phyloP scores from a whole-genome alignment of 768 basidiomycete genomes.

The Udeniomyces megalosporus region DNA sequence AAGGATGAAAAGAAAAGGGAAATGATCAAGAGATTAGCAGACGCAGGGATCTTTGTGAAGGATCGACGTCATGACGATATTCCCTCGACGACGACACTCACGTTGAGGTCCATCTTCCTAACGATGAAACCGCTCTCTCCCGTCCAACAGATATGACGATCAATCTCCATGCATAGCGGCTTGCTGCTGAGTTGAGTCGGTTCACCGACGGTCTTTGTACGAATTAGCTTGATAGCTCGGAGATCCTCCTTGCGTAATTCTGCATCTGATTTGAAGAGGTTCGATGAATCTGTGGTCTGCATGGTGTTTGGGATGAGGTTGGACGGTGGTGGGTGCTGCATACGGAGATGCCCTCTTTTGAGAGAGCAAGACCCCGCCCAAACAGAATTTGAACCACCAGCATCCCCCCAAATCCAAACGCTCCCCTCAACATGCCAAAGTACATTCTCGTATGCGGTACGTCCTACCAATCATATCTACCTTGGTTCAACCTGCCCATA shows the following conservation, averaged over 20 bases:
- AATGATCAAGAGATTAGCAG: neutral
- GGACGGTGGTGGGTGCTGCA: no score
- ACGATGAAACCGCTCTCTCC: slow-evolving; percentile 69
- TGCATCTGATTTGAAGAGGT: slow-evolving; percentile 57
- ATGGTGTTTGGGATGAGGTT: slow-evolving; percentile 17
- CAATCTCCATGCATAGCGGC: slow-evolving; percentile 52
- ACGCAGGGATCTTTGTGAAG: no score
- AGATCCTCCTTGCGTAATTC: slow-evolving; percentile 50
- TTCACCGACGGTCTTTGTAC: slow-evolving; percentile 52
- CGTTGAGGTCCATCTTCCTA: slow-evolving; percentile 61
- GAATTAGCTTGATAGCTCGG: slow-evolving; percentile 44
- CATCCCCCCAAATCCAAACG: neutral
- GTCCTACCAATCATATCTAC: neutral
- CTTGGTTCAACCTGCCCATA: neutral
- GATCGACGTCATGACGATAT: no score
- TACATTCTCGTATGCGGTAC: slow-evolving; percentile 82
- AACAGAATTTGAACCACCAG: no score
- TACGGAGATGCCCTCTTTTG: no score
- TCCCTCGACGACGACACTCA: slow-evolving; percentile 27
- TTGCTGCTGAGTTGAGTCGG: slow-evolving; percentile 65
- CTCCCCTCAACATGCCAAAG: slow-evolving; percentile 56
- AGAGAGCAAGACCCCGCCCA: no score
- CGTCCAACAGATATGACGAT: slow-evolving; percentile 58
- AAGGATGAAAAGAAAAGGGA: slow-evolving; percentile 6
- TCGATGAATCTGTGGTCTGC: slow-evolving; percentile 34